Evolutionary conservation across 2,329 filamentous ascomycete species (phyloP).

Genomic region (Botrytis fragariae): DNA sequence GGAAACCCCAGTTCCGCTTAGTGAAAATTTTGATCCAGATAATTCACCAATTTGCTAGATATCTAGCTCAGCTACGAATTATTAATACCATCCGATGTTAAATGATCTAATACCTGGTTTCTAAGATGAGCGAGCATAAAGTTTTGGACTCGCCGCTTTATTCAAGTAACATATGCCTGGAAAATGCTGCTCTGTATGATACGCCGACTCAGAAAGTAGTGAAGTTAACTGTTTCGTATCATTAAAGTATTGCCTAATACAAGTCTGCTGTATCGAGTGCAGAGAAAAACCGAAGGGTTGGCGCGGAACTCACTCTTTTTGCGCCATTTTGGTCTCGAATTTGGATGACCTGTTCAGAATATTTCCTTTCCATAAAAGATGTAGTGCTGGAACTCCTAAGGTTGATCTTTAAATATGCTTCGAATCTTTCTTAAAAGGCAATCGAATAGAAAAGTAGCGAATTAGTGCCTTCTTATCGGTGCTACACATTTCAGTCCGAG

Average conservation of each 20-base stretch:
- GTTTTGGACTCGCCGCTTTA: rapidly evolving
- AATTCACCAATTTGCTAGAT: not conserved
- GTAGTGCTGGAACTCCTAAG: not conserved
- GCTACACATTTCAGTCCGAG: not conserved
- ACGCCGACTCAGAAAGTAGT: not conserved
- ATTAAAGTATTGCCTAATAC: rapidly evolving
- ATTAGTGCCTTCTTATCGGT: not conserved
- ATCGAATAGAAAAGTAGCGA: not conserved
- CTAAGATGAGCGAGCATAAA: not conserved
- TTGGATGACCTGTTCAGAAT: not conserved
- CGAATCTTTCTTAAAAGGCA: rapidly evolving
- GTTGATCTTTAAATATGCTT: not conserved
- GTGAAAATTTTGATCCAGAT: not conserved
- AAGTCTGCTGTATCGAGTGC: not conserved
- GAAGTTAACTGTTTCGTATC: not conserved
- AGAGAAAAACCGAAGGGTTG: not conserved
- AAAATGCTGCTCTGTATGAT: not conserved
- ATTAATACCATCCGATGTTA: not conserved
- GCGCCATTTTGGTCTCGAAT: not conserved
- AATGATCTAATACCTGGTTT: not conserved
- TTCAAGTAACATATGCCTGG: rapidly evolving
- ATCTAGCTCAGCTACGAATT: not conserved
- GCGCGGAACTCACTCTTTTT: not conserved
- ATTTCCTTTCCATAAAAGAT: not conserved
- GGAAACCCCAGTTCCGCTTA: not conserved